A percentile compares a stretch with the other conserved stretches of the same genome.
phyloP scores from a whole-genome alignment of 495 filamentous ascomycete species.

The Penicillium malachiteum region DNA sequence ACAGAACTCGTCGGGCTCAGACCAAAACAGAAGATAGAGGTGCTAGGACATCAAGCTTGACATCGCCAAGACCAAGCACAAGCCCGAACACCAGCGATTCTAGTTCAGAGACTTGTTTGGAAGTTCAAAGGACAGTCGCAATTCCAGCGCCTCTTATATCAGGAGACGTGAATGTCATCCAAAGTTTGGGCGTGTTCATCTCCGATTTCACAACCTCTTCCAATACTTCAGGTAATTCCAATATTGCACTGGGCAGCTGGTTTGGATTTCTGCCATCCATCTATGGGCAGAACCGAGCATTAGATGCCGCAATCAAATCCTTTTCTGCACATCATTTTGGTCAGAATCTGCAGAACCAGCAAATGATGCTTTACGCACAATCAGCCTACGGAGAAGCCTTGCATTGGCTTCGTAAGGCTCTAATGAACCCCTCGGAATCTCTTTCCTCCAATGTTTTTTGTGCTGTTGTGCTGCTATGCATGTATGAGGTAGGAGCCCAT shows the following conservation, averaged over 20 bases:
- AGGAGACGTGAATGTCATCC: constrained; percentile 23
- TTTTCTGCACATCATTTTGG: constrained; percentile 36
- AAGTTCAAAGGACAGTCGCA: constrained; percentile 6
- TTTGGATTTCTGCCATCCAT: constrained; percentile 29
- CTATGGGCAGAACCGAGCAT: constrained; percentile 28
- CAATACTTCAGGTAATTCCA: constrained; percentile 7
- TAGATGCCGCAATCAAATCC: constrained; percentile 32
- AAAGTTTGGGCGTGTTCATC: constrained; percentile 24
- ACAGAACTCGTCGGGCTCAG: constrained; percentile 18
- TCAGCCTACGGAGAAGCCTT: constrained; percentile 32
- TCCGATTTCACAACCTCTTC: constrained; percentile 24
- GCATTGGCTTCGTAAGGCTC: constrained; percentile 22
- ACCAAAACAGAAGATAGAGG: neutral
- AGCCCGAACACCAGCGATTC: neutral
- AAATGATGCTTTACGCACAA: constrained; percentile 31
- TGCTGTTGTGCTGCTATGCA: constrained; percentile 33
- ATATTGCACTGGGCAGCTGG: constrained; percentile 26
- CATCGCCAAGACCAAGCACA: neutral
- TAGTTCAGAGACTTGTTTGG: neutral
- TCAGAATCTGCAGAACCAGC: constrained; percentile 17
- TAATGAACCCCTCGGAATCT: constrained; percentile 22
- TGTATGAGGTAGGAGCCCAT: constrained; percentile 30
- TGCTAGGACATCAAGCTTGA: neutral
- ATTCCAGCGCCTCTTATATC: constrained; percentile 8
- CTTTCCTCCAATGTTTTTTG: constrained; percentile 34